Evolutionary conservation across 2,329 filamentous ascomycete genomes (phyloP).

Genomic region (Arthrobotrys megalospora): DNA sequence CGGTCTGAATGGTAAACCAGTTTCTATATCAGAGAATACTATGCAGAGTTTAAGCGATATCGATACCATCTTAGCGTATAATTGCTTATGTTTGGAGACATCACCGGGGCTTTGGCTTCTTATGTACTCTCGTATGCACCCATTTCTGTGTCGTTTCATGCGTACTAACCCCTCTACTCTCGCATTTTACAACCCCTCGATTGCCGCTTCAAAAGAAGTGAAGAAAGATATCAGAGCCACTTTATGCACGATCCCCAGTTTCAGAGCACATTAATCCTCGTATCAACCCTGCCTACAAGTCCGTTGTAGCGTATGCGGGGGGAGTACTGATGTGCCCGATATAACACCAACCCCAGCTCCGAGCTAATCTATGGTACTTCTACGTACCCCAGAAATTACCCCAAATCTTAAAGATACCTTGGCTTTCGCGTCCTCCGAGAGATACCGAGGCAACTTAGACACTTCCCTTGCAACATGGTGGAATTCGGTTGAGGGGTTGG

Average conservation of each 20-base stretch:
- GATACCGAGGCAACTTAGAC: conserved; percentile 47
- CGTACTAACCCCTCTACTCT: no score
- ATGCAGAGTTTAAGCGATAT: conserved; percentile 16
- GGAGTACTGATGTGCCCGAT: no score
- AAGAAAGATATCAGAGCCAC: no score
- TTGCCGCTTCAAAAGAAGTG: no score
- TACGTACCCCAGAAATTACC: conserved; percentile 13
- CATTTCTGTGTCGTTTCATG: background rate
- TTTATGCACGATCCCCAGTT: no score
- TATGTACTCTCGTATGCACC: background rate
- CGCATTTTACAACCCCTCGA: no score
- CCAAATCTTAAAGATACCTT: conserved; percentile 8
- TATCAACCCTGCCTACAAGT: no score
- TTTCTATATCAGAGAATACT: conserved; percentile 1
- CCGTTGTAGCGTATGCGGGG: no score
- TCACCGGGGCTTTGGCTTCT: background rate
- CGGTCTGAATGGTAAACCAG: background rate
- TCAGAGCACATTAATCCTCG: no score
- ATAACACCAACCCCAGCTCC: no score
- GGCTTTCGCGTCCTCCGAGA: conserved; percentile 7
- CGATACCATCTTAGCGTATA: background rate
- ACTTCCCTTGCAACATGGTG: conserved; percentile 12
- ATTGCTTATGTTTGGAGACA: background rate
- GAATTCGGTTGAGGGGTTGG: conserved; percentile 27
- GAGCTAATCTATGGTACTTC: background rate